Base-by-base conservation (phyloP, 306 rosid species). In the Trichosanthes cucumerina region DNA sequence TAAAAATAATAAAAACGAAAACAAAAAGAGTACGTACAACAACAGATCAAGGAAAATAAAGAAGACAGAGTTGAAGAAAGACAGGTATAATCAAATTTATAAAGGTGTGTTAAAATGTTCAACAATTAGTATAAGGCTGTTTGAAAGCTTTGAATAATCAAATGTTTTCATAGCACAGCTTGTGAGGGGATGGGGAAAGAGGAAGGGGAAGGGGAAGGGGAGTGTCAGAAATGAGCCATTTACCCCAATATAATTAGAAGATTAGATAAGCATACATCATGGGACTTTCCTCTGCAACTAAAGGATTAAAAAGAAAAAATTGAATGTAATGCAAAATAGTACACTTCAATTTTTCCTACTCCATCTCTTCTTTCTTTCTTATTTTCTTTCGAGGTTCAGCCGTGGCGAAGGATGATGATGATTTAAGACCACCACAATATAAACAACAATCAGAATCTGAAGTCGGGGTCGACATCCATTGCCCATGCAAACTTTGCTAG, bases 401-500 rank as follows among this genome's bases (percentile, higher is more conserved):
- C 63, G 52, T 1, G 68, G 38, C 39, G 7, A 44, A 57, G 21
- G 59, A 77, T 58, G 53, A 21, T 58, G 53, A 21, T 64, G 10
- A 23, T 49, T 24, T 33, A 9, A 31, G 12, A 49, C 78, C 14
- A 16, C 41, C 77, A 9, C 58, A 47, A 46, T 72, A 28, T 72
- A 72, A 39, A 66, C 74, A 76, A 76, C 33, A 76, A 76, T 94
- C 90, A 95, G 93, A 95, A 95, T 91, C 97, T 92, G 88, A 92
- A 95, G 62, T 87, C 97, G 3, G 97, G 97, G 79, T 92, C 97
- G 60, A 95, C 98, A 54, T 89, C 96, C 98, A 95, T 95, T 78
- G 98, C 86, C 98, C 98, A 95, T 62, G 87, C 73, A 82, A 95
- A 95, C 77, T 95, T 95, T 12, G 93, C 97, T 82, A 95, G 86